Evolutionary conservation across 2,329 filamentous ascomycete genomes (phyloP), one percentile per base, ranked within the genome.

Genomic region (Paramyrothecium sp.): DNA sequence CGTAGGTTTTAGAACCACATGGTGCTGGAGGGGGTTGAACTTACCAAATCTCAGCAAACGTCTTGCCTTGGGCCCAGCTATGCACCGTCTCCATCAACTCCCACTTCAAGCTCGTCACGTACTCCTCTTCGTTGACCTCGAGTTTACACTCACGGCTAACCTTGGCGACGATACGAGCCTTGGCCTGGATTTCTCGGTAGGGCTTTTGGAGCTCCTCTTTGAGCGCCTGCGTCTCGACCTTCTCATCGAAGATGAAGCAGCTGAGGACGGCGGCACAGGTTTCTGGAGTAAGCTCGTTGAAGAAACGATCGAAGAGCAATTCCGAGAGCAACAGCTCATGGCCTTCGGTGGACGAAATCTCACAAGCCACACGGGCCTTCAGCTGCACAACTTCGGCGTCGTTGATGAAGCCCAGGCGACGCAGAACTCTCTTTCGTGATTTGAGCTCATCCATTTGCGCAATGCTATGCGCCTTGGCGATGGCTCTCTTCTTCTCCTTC

Each of bases 241-340:
- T 97, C 77, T 99, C 95, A 70, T 99, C 96, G 65, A 98, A 97
- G 63, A 99, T 95, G 77, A 99, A 98, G 69, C 91, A 93, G 66
- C 91, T 96, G 58, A 99, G 82, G 7, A 93, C 86, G 0, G 94
- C 85, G 1, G 95, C 95, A 66, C 89, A 91, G 63, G 94, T 84
- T 73, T 98, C 94, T 0, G 95, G 92, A 0, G 88, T 88, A 48
- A 98, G 79, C 69, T 97, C 93, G 71, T 98, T 99, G 83, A 99
- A 99, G 82, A 97, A 98, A 44, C 93, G 87, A 73, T 98, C 96
- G 75, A 99, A 98, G 1, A 99, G 83, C 26, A 99, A 81, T 74
- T 99, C 95, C 13, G 91, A 92, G 5, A 99, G 83, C 62, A 99
- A 87, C 47, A 99, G 81, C 72, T 99, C 96, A 69, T 99, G 95